phyloP scores from a whole-genome alignment of 164 flowering plant genomes.

The Annona cherimola region DNA sequence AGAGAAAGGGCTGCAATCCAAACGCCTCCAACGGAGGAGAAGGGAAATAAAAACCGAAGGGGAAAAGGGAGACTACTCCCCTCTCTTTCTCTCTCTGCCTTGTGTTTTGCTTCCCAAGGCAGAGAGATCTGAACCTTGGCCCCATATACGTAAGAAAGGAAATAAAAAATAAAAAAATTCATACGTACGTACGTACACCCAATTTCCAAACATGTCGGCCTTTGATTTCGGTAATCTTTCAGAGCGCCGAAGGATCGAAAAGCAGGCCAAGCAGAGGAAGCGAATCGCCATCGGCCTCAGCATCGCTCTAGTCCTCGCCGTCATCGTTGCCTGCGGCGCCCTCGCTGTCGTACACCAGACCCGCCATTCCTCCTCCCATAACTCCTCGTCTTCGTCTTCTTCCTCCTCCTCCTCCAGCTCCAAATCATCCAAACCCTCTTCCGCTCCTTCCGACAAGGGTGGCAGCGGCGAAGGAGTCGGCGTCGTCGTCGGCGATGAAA shows the following conservation, averaged over 20 bases:
- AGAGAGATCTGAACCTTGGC: constrained; percentile 1
- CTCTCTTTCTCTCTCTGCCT: constrained; percentile 9
- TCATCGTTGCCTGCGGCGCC: not conserved
- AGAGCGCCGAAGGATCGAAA: constrained; percentile 25
- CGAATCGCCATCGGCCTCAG: constrained; percentile 6
- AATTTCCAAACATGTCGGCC: constrained; percentile 14
- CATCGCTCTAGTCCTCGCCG: not conserved
- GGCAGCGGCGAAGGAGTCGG: not conserved
- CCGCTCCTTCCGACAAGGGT: not conserved
- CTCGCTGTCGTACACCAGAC: not conserved
- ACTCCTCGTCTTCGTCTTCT: not conserved
- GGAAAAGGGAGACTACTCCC: not conserved
- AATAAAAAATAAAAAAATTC: too few species aligned
- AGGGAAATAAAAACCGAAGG: not conserved
- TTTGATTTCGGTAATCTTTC: constrained; percentile 22
- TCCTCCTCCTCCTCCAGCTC: not conserved
- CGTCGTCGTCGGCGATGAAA: not conserved
- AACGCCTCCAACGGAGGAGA: constrained; percentile 5
- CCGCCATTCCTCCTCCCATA: not conserved
- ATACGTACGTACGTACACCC: too few species aligned
- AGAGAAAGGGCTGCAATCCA: not conserved
- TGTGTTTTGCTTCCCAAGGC: constrained; percentile 4
- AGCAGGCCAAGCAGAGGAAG: constrained; percentile 12
- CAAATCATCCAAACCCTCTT: not conserved
- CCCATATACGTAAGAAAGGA: too few species aligned